Evolutionary conservation across 1,284 basidiomycete genomes (phyloP).

Genomic region (Heterobasidion irregulare): DNA sequence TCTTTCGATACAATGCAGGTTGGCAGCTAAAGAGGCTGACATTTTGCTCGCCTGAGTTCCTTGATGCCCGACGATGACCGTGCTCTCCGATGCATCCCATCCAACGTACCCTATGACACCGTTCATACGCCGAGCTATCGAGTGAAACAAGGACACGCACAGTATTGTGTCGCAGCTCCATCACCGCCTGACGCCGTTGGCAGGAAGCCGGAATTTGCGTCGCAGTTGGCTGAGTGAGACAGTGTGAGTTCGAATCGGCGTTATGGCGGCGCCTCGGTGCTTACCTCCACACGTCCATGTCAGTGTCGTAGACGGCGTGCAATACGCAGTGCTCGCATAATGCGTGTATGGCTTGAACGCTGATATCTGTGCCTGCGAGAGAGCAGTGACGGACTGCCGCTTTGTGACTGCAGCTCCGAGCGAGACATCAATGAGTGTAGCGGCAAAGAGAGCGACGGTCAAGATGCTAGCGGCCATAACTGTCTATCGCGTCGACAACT

Average conservation of each 20-base stretch:
- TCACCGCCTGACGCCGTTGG: constrained; percentile 45
- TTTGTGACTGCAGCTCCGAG: background rate
- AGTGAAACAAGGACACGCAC: constrained; percentile 10
- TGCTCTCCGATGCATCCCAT: constrained; percentile 13
- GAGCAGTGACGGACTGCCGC: constrained; percentile 19
- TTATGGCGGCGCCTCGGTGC: constrained; percentile 11
- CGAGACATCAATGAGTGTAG: background rate
- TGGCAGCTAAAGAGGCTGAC: constrained; percentile 20
- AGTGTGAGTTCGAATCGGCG: background rate
- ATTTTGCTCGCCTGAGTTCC: constrained; percentile 25
- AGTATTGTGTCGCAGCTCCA: constrained; percentile 13
- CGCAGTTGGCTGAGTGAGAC: constrained; percentile 33
- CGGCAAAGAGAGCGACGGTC: background rate
- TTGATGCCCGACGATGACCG: constrained; percentile 19
- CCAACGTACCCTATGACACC: constrained; percentile 18
- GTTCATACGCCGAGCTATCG: background rate
- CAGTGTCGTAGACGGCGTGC: constrained; percentile 20
- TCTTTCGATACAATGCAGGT: background rate
- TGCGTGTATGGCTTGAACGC: constrained; percentile 30
- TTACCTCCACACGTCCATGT: constrained; percentile 28
- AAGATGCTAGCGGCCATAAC: background rate
- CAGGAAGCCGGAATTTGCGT: constrained; percentile 42
- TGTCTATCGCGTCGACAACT: no score
- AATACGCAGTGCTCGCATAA: constrained; percentile 29
- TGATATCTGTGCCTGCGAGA: constrained; percentile 22